phyloP scores from a whole-genome alignment of 331 rosid species.

The Acacia concinna region DNA sequence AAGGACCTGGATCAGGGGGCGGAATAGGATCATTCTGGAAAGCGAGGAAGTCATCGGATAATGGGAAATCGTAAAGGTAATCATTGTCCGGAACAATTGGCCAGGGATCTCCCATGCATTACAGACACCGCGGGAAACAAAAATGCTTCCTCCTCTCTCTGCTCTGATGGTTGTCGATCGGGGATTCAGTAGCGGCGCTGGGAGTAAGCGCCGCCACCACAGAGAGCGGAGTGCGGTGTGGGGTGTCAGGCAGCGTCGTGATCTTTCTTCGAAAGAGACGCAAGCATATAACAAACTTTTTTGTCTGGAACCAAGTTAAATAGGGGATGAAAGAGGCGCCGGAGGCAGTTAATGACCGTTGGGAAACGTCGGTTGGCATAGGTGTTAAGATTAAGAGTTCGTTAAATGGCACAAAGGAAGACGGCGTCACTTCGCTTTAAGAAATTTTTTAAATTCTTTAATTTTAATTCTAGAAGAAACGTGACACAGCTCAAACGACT shows the following conservation, averaged over 20 bases:
- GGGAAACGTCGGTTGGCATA: not conserved
- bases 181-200: constrained; percentile 1
- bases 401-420: not conserved
- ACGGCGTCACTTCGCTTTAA: not conserved
- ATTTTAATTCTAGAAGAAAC: not conserved
- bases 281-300: not conserved
- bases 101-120: constrained; percentile 24
- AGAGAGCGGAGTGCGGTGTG: not conserved
- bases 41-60: not conserved
- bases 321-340: constrained; percentile 5
- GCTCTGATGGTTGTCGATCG: not conserved
- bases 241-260: not conserved
- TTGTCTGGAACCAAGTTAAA: not conserved
- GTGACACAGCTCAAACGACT: not conserved
- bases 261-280: not conserved
- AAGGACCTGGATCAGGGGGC: not conserved
- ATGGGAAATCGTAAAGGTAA: constrained; percentile 19
- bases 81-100: constrained; percentile 34
- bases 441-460: not conserved
- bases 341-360: constrained; percentile 22
- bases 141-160: not conserved
- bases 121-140: not conserved
- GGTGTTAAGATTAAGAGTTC: not conserved
- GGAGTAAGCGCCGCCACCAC: constrained; percentile 9
- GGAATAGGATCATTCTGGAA: not conserved